Base-by-base conservation (phyloP, 805 yeast species). In the Sungouiozyma intestinalis region DNA sequence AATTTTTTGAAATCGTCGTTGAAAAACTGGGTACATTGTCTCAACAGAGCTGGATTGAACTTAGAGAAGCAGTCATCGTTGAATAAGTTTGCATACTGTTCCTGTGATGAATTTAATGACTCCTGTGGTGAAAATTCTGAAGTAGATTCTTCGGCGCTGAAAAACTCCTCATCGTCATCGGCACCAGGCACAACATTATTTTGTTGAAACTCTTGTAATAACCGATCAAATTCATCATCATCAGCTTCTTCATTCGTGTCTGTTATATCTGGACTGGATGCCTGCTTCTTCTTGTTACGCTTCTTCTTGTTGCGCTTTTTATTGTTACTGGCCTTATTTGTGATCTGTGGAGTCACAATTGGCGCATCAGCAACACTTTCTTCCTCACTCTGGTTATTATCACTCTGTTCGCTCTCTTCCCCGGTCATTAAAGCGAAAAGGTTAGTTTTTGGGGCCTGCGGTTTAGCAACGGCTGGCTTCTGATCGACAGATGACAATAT, bases 191-290 rank as follows among this genome's bases (percentile, higher is more conserved):
- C 40, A 8, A 50, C 41, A 47, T 58, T 55, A 35, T 54, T 51
- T 47, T 59, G 45, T 24, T 57, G 60, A 42, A 64, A 62, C 40
- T 77, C 74, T 16, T 64, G 70, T 3, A 81, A 55, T 3, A 79
- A 63, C 45, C 63, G 63, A 56, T 79, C 85, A 19, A 81, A 60
- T 29, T 77, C 85, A 6, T 74, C 79, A 48, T 77, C 81, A 44
- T 70, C 68, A n/a, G 64, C 62, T 2, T 40, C 46, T 6, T 51
- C 49, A 3, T 46, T 52, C 2, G 48, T 48, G 4, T 47, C 56
- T 9, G 41, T 45, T 1, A 13, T 33, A 5, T 40, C 43, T 16
- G 29, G 7, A 41, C 44, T 2, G n/a, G 11, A 7, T 31, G 24
- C 6, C 39, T 33, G 37, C 42, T 34, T 43, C 41, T 51, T 59